Conservation (phyloP, 352 stramenopile genomes). For the Pythium volutum region DNA sequence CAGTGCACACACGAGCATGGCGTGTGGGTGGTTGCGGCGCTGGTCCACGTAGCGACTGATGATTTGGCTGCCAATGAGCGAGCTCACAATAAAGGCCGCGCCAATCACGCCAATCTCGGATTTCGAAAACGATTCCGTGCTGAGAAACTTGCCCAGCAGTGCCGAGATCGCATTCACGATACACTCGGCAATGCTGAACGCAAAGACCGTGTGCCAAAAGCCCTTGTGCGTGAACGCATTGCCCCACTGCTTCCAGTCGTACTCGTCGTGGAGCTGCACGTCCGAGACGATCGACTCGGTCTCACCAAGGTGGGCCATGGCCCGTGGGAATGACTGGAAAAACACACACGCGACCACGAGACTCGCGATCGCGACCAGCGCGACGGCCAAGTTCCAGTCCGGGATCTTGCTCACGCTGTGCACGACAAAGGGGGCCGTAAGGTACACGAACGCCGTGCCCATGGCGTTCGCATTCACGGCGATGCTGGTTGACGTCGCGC, state of each 20-base stretch:
- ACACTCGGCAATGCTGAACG: constrained; percentile 66
- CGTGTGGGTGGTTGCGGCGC: constrained; percentile 53
- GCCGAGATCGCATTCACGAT: constrained; percentile 70
- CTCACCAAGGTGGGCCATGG: constrained; percentile 13
- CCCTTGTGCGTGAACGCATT: constrained; percentile 60
- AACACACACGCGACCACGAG: constrained; percentile 25
- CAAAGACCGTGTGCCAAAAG: constrained; percentile 60
- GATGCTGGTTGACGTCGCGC: constrained; percentile 65
- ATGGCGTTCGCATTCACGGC: constrained; percentile 76
- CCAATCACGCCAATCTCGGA: constrained; percentile 61
- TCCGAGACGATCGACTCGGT: constrained; percentile 47
- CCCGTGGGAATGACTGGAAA: constrained; percentile 48
- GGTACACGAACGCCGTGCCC: constrained; percentile 62
- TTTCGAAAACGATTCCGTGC: constrained; percentile 43
- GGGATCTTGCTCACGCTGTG: constrained; percentile 30
- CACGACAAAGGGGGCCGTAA: constrained; percentile 48
- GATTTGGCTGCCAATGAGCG: constrained; percentile 62
- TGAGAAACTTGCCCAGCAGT: constrained; percentile 69
- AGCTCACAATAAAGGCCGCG: constrained; percentile 67
- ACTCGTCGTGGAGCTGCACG: constrained; percentile 59
- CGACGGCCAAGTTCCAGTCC: constrained; percentile 46
- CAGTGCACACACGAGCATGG: constrained; percentile 55
- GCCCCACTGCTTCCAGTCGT: constrained; percentile 72
- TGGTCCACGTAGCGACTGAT: constrained; percentile 66
- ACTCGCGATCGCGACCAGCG: constrained; percentile 25